Conservation (phyloP, 176 grass and related monocot genomes). For the Neostapfia colusana region DNA sequence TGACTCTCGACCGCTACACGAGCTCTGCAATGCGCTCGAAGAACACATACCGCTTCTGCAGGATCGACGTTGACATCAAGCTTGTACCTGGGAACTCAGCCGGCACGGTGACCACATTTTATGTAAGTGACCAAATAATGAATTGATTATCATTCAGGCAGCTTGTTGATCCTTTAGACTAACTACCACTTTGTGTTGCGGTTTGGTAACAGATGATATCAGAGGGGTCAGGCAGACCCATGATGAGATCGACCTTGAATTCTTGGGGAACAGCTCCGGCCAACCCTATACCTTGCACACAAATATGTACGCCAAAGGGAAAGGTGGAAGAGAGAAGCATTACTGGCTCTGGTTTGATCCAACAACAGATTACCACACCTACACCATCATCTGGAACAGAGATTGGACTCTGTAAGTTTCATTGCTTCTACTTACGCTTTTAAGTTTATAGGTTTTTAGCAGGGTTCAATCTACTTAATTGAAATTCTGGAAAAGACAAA, state of each 20-base stretch:
- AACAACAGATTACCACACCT: constrained; percentile 70
- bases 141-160: background rate
- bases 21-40: constrained; percentile 54
- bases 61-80: constrained; percentile 65
- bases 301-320: constrained; percentile 65
- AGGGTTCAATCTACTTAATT: background rate
- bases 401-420: constrained; percentile 54
- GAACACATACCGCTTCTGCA: constrained; percentile 49
- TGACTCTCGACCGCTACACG: constrained; percentile 41
- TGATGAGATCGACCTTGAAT: constrained; percentile 77
- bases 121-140: constrained; percentile 50
- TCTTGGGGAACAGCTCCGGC: constrained; percentile 60
- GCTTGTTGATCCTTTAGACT: constrained; percentile 26
- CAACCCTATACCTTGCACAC: constrained; percentile 74
- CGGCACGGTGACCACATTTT: constrained; percentile 63
- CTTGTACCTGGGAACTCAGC: constrained; percentile 63
- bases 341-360: constrained; percentile 76
- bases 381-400: constrained; percentile 63
- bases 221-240: constrained; percentile 34
- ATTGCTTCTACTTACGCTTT: background rate
- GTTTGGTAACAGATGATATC: constrained; percentile 45
- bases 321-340: constrained; percentile 60
- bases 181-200: constrained; percentile 31
- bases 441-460: background rate
- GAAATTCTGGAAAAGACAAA: background rate